phyloP scores from a whole-genome alignment of 805 yeast genomes.

The Candida schatavii region DNA sequence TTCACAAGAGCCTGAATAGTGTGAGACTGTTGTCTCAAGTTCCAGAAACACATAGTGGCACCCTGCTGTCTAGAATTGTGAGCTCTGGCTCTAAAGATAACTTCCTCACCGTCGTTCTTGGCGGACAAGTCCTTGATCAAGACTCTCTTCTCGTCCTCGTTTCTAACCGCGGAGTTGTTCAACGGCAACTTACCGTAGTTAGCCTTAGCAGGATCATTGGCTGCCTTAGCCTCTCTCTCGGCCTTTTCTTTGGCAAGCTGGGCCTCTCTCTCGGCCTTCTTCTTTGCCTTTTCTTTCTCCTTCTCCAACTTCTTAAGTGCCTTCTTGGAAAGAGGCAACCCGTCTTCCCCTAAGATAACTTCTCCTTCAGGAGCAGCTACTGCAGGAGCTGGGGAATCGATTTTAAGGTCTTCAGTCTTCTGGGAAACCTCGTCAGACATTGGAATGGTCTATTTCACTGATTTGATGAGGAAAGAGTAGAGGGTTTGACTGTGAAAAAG shows the following conservation, averaged over 20 bases:
- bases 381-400: constrained; percentile 9
- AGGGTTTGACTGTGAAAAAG: too few species aligned
- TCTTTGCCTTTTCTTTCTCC: constrained; percentile 86
- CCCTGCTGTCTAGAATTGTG: constrained; percentile 95
- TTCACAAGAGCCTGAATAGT: constrained; percentile 82
- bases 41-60: constrained; percentile 86
- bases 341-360: constrained; percentile 60
- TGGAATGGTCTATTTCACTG: too few species aligned
- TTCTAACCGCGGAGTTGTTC: constrained; percentile 69
- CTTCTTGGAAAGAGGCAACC: constrained; percentile 86
- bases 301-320: constrained; percentile 93
- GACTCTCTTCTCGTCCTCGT: constrained; percentile 58
- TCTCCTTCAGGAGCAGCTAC: constrained; percentile 18
- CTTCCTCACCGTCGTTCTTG: constrained; percentile 68
- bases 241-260: constrained; percentile 85
- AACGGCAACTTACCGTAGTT: constrained; percentile 89
- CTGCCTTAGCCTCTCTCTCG: constrained; percentile 63
- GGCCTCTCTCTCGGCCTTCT: constrained; percentile 90
- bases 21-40: constrained; percentile 86
- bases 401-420: constrained; percentile 21
- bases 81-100: constrained; percentile 88
- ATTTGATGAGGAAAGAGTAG: too few species aligned
- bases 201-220: constrained; percentile 80
- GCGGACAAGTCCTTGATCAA: constrained; percentile 55
- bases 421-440: constrained; percentile 25